Percentiles rank a stretch among this genome's conserved stretches.
phyloP scores from a whole-genome alignment of 805 yeast genomes.

The Zygosaccharomyces kombuchaensis region DNA sequence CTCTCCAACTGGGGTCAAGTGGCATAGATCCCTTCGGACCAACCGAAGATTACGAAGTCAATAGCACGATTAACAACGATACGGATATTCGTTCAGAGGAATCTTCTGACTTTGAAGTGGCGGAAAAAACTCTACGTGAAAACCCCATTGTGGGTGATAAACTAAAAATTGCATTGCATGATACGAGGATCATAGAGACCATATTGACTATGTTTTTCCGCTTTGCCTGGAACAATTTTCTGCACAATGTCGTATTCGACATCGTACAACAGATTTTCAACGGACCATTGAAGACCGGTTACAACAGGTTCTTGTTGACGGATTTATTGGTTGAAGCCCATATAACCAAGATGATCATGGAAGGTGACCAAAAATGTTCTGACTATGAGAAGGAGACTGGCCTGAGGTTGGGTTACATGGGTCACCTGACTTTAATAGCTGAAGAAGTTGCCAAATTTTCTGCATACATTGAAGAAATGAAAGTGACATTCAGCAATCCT shows the following conservation, averaged over 20 bases:
- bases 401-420: constrained; percentile 90
- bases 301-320: constrained; percentile 55
- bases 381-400: constrained; percentile 57
- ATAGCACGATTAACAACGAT: constrained; percentile 10
- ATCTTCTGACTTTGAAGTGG: constrained; percentile 31
- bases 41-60: constrained; percentile 7
- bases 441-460: constrained; percentile 93
- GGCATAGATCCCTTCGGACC: constrained; percentile 4
- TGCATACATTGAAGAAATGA: constrained; percentile 40
- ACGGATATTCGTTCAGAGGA: constrained; percentile 19
- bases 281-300: constrained; percentile 69
- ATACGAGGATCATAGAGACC: constrained; percentile 54
- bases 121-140: constrained; percentile 41
- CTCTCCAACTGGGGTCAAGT: constrained; percentile 5
- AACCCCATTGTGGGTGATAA: constrained; percentile 67
- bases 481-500: constrained; percentile 26
- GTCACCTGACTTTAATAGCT: constrained; percentile 86
- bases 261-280: constrained; percentile 76
- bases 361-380: constrained; percentile 57
- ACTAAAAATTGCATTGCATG: constrained; percentile 63
- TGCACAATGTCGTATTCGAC: constrained; percentile 83
- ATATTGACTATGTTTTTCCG: constrained; percentile 65
- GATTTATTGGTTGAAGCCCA: constrained; percentile 58
- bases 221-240: constrained; percentile 79
- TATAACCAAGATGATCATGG: constrained; percentile 59